Evolutionary conservation across 495 filamentous ascomycete species (phyloP), one percentile per base, ranked within the genome.

Genomic region (Amphirosellinia nigrospora): DNA sequence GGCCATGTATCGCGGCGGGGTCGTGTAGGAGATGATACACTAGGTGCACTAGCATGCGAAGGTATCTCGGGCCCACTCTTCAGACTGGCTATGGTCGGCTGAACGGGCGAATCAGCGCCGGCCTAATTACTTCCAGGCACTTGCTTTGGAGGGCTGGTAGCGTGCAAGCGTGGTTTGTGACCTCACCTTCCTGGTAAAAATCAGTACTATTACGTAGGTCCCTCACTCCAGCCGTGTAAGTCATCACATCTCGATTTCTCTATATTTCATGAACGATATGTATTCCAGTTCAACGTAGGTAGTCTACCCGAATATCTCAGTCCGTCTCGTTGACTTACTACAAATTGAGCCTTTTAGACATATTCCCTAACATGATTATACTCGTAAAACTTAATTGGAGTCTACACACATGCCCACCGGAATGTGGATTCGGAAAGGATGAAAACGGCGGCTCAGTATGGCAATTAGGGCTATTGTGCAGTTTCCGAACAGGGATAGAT

Each of bases 71-170:
- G 73, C 56, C 56, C 58, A 59, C 34, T 52, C 46, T 50, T 64
- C 58, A 66, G 28, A 61, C 62, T 55, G 28, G 71, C 71, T 55
- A 71, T 61, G 63, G 71, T 71, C 74, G 76, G 72, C 58, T 74
- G 67, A 76, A 73, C 66, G 76, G 76, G 73, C 76, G 71, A 78
- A 78, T 78, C 76, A 78, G 64, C 72, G 41, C 11, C 46, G 36
- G 71, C 66, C 76, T 75, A 78, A 65, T 65, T 65, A 65, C 63
- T 52, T 32, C 41, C 46, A 28, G 45, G 63, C 63, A 26, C 63
- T 65, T 65, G 63, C 28, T 39, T 26, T 64, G 41, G 61, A 19
- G 26, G 32, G 28, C 19, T 38, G 26, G 43, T 34, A 39, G 39
- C 16, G 60, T 21, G 5, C 15, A 39, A 43, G 55, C 16, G 32